A percentile compares a stretch with the other conserved stretches of the same genome.
Evolutionary conservation across 306 rosid genomes (phyloP).

Genomic region (Albizia julibrissin): DNA sequence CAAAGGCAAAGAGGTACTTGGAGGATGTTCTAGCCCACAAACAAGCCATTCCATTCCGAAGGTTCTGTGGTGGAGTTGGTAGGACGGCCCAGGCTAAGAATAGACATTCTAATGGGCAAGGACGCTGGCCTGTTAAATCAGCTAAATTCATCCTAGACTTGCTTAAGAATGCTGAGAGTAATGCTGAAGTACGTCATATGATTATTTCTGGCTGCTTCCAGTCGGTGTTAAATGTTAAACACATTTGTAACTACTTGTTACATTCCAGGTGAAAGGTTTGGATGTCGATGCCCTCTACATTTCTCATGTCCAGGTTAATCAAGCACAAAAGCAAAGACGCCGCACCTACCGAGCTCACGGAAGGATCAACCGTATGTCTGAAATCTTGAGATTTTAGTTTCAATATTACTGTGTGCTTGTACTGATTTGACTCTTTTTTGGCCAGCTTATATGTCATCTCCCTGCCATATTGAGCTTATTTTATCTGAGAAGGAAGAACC

Average conservation of each 20-base stretch:
- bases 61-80: slow-evolving; percentile 92
- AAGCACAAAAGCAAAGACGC: slow-evolving; percentile 91
- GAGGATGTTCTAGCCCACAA: slow-evolving; percentile 93
- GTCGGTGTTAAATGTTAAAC: not conserved
- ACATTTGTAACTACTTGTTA: not conserved
- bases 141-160: slow-evolving; percentile 80
- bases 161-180: slow-evolving; percentile 96
- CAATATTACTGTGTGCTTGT: not conserved
- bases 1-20: slow-evolving; percentile 83
- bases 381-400: not conserved
- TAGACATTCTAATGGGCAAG: slow-evolving; percentile 94
- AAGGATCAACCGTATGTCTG: slow-evolving; percentile 79
- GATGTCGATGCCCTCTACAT: slow-evolving; percentile 72
- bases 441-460: slow-evolving; percentile 95
- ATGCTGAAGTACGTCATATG: slow-evolving; percentile 65
- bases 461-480: slow-evolving; percentile 86
- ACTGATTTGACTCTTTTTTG: not conserved
- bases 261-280: slow-evolving; percentile 78
- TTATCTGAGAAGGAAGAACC: slow-evolving; percentile 92
- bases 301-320: slow-evolving; percentile 91
- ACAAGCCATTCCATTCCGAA: slow-evolving; percentile 91
- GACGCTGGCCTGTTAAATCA: slow-evolving; percentile 95
- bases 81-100: slow-evolving; percentile 94
- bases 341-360: slow-evolving; percentile 95
- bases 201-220: not conserved